Evolutionary conservation across 75 land plant species (phyloP).

Genomic region (Picea glauca): DNA sequence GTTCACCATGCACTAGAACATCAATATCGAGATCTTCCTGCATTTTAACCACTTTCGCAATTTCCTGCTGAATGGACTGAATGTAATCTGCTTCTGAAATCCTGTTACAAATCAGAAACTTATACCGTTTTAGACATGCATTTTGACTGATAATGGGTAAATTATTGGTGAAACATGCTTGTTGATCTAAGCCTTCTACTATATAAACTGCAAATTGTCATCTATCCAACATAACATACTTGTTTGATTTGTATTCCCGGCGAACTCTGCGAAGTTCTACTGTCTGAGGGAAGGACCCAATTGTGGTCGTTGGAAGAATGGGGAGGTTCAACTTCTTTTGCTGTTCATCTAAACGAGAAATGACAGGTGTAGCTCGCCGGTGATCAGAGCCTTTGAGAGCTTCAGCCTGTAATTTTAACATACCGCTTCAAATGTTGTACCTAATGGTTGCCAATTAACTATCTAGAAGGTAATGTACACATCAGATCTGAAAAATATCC

Average conservation of each 20-base stretch:
- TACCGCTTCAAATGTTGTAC: neutral
- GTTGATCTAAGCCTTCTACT: neutral
- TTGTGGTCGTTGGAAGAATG: constrained; percentile 70
- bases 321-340: constrained; percentile 74
- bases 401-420: constrained; percentile 42
- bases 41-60: constrained; percentile 61
- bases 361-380: constrained; percentile 56
- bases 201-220: neutral
- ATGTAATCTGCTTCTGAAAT: constrained; percentile 78
- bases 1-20: constrained; percentile 92
- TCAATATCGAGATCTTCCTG: constrained; percentile 95
- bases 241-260: constrained; percentile 78
- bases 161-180: neutral
- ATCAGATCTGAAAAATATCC: neutral
- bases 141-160: neutral
- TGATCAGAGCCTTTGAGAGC: constrained; percentile 64
- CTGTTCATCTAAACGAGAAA: constrained; percentile 56
- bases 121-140: neutral
- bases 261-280: constrained; percentile 73
- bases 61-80: constrained; percentile 69
- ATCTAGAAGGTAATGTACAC: neutral
- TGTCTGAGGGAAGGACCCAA: constrained; percentile 85
- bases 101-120: constrained; percentile 5
- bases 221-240: constrained; percentile 24
- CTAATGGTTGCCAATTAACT: neutral